Evolutionary conservation across 2,329 filamentous ascomycete species (phyloP).

Genomic region (Alternaria dauci): DNA sequence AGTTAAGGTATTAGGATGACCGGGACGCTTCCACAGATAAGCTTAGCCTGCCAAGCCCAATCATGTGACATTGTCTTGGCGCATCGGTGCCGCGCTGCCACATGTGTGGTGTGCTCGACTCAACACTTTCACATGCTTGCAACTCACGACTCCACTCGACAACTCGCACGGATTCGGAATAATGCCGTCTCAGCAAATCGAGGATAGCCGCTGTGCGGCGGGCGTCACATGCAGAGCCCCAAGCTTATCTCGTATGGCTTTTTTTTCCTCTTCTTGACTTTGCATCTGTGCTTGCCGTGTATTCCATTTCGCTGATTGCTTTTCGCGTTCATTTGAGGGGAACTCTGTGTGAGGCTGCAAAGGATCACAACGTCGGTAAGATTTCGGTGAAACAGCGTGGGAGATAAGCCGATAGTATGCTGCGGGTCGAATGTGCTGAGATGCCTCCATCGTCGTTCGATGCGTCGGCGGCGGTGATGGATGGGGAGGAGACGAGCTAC

Average conservation of each 20-base stretch:
- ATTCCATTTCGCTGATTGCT: conserved; percentile 1
- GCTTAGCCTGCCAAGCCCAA: too few relatives aligned
- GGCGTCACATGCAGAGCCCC: conserved; percentile 1
- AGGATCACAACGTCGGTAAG: neutral
- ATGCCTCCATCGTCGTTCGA: conserved; percentile 15
- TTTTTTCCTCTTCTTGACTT: neutral
- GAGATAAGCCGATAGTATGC: conserved; percentile 28
- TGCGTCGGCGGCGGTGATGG: conserved; percentile 12
- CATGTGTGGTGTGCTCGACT: conserved; percentile 9
- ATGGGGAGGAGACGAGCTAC: conserved; percentile 18
- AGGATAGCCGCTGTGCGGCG: conserved; percentile 23
- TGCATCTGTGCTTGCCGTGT: neutral
- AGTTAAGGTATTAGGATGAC: too few relatives aligned
- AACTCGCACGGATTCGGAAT: conserved; percentile 20
- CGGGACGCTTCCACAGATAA: too few relatives aligned
- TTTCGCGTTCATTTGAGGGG: neutral
- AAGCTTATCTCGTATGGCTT: conserved; percentile 2
- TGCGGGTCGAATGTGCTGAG: conserved; percentile 4
- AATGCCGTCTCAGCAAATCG: conserved; percentile 22
- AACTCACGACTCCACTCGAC: neutral
- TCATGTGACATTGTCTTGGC: too few relatives aligned
- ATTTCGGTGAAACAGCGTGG: neutral
- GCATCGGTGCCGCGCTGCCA: conserved; percentile 5
- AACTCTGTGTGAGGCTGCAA: neutral
- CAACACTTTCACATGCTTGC: conserved; percentile 38